Evolutionary conservation across 768 basidiomycete species (phyloP).

Genomic region (Daedalea quercina): DNA sequence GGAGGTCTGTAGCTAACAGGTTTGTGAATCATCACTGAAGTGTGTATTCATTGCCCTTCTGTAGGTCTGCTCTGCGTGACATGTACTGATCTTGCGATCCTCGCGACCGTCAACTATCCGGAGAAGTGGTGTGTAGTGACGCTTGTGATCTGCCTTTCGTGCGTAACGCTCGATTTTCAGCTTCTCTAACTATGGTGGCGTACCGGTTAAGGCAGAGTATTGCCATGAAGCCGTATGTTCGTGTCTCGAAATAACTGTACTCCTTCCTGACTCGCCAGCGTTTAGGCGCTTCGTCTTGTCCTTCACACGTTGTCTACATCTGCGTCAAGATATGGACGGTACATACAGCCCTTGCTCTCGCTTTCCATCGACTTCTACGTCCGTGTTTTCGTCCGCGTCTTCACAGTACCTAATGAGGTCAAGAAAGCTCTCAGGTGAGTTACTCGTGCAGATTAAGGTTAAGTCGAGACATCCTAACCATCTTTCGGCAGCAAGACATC

Average conservation of each 20-base stretch:
- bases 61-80: slow-evolving; percentile 89
- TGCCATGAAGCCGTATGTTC: slow-evolving; percentile 81
- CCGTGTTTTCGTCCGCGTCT: slow-evolving; percentile 80
- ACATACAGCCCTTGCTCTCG: slow-evolving; percentile 82
- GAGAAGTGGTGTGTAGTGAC: slow-evolving; percentile 76
- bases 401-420: slow-evolving; percentile 70
- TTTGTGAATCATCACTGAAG: no score
- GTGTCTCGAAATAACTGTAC: neutral
- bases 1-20: slow-evolving; percentile 47
- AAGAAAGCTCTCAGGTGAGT: slow-evolving; percentile 76
- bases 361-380: slow-evolving; percentile 98
- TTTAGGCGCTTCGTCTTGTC: slow-evolving; percentile 84
- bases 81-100: slow-evolving; percentile 91
- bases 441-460: neutral
- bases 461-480: neutral
- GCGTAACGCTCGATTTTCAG: slow-evolving; percentile 31
- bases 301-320: slow-evolving; percentile 79
- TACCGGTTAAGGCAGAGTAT: slow-evolving; percentile 88
- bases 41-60: neutral
- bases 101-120: slow-evolving; percentile 90
- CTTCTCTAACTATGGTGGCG: slow-evolving; percentile 92
- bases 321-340: slow-evolving; percentile 88
- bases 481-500: slow-evolving; percentile 66
- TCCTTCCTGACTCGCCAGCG: slow-evolving; percentile 1
- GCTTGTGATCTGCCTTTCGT: neutral